Evolutionary conservation across 2,329 filamentous ascomycete species (phyloP).

Genomic region (Penicillium brevicompactum): DNA sequence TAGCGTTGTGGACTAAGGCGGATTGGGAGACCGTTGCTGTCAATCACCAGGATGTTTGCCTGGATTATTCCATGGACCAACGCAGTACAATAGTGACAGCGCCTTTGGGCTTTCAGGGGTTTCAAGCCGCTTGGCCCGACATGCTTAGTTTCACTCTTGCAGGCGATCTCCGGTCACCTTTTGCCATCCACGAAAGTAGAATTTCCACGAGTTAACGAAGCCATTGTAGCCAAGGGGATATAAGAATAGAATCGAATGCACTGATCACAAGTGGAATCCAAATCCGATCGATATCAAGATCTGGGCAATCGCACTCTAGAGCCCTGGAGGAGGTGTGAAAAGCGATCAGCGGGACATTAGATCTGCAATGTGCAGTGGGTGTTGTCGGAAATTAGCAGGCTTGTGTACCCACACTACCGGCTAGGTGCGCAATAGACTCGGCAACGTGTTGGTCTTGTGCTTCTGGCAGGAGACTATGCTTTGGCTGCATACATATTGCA

Average conservation of each 20-base stretch:
- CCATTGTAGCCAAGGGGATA: background rate
- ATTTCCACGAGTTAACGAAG: background rate
- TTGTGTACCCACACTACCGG: background rate
- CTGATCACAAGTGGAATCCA: background rate
- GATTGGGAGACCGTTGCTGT: background rate
- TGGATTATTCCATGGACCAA: background rate
- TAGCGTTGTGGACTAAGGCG: background rate
- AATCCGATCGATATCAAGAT: slow-evolving; percentile 1
- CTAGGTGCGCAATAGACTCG: background rate
- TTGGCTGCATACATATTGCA: background rate
- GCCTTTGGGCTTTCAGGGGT: background rate
- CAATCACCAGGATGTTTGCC: background rate
- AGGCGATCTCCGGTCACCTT: background rate
- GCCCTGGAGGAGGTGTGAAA: background rate
- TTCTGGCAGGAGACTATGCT: background rate
- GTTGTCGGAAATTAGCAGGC: background rate
- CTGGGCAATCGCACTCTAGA: background rate
- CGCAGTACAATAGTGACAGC: background rate
- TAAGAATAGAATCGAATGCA: background rate
- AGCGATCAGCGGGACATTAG: background rate
- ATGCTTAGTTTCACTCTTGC: background rate
- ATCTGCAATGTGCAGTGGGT: background rate
- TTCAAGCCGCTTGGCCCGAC: background rate
- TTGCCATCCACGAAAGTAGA: no score
- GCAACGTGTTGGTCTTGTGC: background rate